Evolutionary conservation across 2,329 filamentous ascomycete species (phyloP), one percentile per base, ranked within the genome.

Genomic region (Alternaria arbusti): DNA sequence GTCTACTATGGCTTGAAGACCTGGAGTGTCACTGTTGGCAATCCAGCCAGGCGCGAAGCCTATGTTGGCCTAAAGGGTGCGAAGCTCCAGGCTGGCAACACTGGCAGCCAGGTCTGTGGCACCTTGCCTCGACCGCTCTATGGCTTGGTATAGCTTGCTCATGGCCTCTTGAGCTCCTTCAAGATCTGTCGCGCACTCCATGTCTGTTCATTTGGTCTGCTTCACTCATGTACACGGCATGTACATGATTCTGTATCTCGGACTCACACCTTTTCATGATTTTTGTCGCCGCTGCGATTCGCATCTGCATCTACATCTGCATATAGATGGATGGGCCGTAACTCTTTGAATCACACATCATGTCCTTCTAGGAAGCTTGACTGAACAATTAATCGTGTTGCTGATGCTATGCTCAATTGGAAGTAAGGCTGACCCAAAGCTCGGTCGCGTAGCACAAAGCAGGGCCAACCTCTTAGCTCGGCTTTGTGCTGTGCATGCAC

Each of bases 1-100:
- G 88, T 91, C 44, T 98, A 98, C 79, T 98, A 98, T 77, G 94
- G 94, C 47, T 86, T 97, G 60, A 87, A 89, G 64, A 97, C 94
- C 20, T 93, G 90, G 83, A 94, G 92, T 5, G 88, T 95, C 63
- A 91, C 91, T 0, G 86, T 90, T 1, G 89, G 89, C 30, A 85
- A 89, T 68, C 90, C 93, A 3, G 87, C 89, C 13, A 87, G 90
- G 56, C 88, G 92, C 55, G 91, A 96, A 66, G 93, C 96, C 8
- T 97, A 96, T 73, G 90, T 97, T 22, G 92, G 91, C 4, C 83
- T 95, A 65, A 88, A 87, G 74, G 85, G 87, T 67, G 71, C 74
- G 20, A 76, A 72, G 80, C 61, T 72, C 63, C 72, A 63, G 61
- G 65, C 65, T 30, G 73, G 70, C 2, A 59, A 55, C n/a, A 50